These are phyloP conservation scores for Pseudogymnoascus sp. DNA, from an alignment of 2,329 filamentous ascomycete genomes.

Conservation along the genomic window DNA sequence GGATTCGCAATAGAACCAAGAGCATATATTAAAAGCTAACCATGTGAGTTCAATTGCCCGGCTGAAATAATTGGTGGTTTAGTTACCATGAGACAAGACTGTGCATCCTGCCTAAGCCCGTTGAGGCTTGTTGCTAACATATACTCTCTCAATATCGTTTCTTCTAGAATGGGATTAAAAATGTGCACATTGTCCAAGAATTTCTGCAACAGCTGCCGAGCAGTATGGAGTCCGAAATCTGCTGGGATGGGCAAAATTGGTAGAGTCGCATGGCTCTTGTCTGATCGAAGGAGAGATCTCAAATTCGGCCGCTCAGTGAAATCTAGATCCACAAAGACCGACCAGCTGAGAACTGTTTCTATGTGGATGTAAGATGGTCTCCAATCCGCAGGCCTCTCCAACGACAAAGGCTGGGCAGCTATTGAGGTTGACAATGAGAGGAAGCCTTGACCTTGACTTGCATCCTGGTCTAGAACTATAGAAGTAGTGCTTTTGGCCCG, in stretches of 20 bases:
- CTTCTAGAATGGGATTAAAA: constrained; percentile 46
- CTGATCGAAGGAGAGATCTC: constrained; percentile 13
- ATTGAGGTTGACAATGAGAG: background rate
- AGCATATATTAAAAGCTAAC: constrained; percentile 15
- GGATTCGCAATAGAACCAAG: constrained; percentile 14
- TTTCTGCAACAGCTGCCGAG: constrained; percentile 30
- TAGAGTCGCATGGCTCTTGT: background rate
- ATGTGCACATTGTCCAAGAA: constrained; percentile 45
- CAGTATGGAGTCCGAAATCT: constrained; percentile 28
- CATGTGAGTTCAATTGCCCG: background rate
- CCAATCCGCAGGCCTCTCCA: background rate
- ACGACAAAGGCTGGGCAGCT: background rate
- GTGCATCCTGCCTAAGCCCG: constrained; percentile 18
- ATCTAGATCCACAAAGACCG: constrained; percentile 24
- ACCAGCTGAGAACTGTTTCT: constrained; percentile 13
- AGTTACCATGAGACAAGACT: constrained; percentile 16
- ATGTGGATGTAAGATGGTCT: constrained; percentile 14
- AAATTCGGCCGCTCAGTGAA: constrained; percentile 19
- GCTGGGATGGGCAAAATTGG: background rate
- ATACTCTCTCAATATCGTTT: constrained; percentile 22
- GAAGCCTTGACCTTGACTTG: background rate
- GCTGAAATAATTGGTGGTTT: background rate
- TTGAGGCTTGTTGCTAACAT: constrained; percentile 14
- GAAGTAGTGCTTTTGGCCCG: background rate
- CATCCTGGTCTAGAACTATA: background rate